Conservation (phyloP, 192 early-diverging fungal species). For the Lunasporangiospora selenospora region DNA sequence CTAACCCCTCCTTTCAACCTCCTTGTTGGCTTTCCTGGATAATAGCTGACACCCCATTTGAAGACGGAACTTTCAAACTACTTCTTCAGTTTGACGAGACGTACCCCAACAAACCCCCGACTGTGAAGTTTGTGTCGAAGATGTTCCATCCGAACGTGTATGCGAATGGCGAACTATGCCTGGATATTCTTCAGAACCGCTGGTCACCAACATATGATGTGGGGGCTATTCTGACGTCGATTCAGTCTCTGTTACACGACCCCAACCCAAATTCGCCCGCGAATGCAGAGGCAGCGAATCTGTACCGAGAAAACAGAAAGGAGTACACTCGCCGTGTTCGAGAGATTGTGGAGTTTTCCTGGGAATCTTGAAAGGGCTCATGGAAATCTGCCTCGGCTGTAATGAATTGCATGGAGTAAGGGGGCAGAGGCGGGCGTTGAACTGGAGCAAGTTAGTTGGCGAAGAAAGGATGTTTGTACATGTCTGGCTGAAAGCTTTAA, state of each 20-base stretch:
- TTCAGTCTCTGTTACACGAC: constrained; percentile 96
- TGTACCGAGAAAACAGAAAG: constrained; percentile 93
- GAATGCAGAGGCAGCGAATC: constrained; percentile 93
- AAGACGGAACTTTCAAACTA: constrained; percentile 97
- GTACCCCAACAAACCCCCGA: constrained; percentile 98
- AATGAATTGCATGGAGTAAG: too few relatives aligned
- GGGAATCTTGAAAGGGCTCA: constrained; percentile 74
- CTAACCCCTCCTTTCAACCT: too few relatives aligned
- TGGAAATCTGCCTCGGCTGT: too few relatives aligned
- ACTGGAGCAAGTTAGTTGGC: too few relatives aligned
- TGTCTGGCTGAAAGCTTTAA: too few relatives aligned
- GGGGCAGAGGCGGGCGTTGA: too few relatives aligned
- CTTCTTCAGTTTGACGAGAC: constrained; percentile 95
- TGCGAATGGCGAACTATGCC: constrained; percentile 95
- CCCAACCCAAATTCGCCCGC: constrained; percentile 97
- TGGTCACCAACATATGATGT: constrained; percentile 99
- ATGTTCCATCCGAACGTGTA: constrained; percentile 99
- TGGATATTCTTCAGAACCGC: constrained; percentile 98
- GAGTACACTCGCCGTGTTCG: constrained; percentile 91
- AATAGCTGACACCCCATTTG: constrained; percentile 93
- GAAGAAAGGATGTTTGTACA: too few relatives aligned
- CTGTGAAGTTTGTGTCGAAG: constrained; percentile 89
- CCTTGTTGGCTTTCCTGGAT: too few relatives aligned
- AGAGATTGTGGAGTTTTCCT: constrained; percentile 90
- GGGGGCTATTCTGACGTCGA: constrained; percentile 91